A percentile compares a stretch with the other conserved stretches of the same genome.
Evolutionary conservation across 768 basidiomycete genomes (phyloP).

Genomic region (Holtermannia corniformis): DNA sequence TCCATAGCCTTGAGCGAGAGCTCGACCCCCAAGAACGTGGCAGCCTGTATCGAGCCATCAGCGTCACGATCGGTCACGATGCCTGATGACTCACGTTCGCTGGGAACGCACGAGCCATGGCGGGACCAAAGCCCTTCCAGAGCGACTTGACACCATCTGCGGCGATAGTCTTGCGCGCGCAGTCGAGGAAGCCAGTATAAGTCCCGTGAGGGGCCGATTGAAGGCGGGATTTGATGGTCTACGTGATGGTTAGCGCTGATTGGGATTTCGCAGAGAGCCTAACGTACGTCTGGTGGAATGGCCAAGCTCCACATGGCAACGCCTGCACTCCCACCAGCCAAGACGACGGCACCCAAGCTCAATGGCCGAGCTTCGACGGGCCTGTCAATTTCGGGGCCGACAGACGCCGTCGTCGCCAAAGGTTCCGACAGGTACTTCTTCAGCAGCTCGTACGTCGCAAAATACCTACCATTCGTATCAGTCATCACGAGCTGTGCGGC

Average conservation of each 20-base stretch:
- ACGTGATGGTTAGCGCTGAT: neutral
- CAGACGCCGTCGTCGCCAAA: constrained; percentile 12
- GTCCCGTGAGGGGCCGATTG: constrained; percentile 96
- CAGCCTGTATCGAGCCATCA: constrained; percentile 11
- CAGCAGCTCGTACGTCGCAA: constrained; percentile 89
- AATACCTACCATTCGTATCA: no score
- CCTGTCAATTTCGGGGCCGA: constrained; percentile 12
- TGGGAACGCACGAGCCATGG: constrained; percentile 89
- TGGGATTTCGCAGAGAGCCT: neutral
- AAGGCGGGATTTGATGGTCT: constrained; percentile 92
- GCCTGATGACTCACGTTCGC: constrained; percentile 84
- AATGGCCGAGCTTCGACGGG: constrained; percentile 72
- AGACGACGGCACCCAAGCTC: constrained; percentile 72
- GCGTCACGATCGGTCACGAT: neutral
- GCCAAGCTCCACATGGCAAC: constrained; percentile 97
- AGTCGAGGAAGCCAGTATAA: constrained; percentile 91
- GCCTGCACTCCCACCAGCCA: constrained; percentile 89
- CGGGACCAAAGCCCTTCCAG: constrained; percentile 97
- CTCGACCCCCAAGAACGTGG: constrained; percentile 67
- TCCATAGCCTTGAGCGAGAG: constrained; percentile 76
- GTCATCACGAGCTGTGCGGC: neutral
- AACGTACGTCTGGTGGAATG: constrained; percentile 86
- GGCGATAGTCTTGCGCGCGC: constrained; percentile 81
- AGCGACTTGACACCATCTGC: constrained; percentile 74
- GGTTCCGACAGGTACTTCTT: constrained; percentile 64